Conservation (phyloP, 2,329 filamentous ascomycete species). For the Fusarium xyrophilum region DNA sequence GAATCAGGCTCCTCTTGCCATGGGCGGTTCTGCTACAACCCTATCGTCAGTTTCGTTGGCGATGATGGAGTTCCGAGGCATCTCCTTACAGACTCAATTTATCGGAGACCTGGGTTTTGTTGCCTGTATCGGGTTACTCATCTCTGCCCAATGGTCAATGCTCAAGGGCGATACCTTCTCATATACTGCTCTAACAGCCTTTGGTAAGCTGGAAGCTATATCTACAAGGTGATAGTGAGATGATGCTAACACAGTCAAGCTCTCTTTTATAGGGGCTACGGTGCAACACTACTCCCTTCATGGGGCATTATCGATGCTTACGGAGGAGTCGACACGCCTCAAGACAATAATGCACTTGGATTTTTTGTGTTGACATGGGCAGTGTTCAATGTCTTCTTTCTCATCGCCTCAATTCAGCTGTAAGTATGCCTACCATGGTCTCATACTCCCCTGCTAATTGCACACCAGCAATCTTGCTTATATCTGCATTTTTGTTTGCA, state of each 20-base stretch:
- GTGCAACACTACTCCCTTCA: constrained; percentile 32
- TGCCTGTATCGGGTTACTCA: constrained; percentile 38
- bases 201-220: constrained; percentile 20
- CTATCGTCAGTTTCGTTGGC: constrained; percentile 36
- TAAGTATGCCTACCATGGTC: background rate
- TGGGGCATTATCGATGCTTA: constrained; percentile 37
- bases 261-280: constrained; percentile 41
- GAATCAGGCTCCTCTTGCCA: constrained; percentile 31
- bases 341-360: constrained; percentile 40
- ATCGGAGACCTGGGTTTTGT: constrained; percentile 41
- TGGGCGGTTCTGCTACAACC: constrained; percentile 41
- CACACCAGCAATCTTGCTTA: constrained; percentile 33
- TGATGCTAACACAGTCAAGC: constrained; percentile 11
- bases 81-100: constrained; percentile 37
- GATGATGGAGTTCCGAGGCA: constrained; percentile 41
- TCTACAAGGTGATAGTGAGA: background rate
- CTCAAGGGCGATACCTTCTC: constrained; percentile 39
- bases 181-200: constrained; percentile 40
- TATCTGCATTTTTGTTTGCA: constrained; percentile 31
- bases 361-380: constrained; percentile 42
- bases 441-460: background rate
- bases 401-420: constrained; percentile 35
- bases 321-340: constrained; percentile 17
- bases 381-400: constrained; percentile 41
- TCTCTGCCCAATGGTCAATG: constrained; percentile 41